Conservation (phyloP, 202 grass and related monocot species). For the Brachypodium distachyon region DNA sequence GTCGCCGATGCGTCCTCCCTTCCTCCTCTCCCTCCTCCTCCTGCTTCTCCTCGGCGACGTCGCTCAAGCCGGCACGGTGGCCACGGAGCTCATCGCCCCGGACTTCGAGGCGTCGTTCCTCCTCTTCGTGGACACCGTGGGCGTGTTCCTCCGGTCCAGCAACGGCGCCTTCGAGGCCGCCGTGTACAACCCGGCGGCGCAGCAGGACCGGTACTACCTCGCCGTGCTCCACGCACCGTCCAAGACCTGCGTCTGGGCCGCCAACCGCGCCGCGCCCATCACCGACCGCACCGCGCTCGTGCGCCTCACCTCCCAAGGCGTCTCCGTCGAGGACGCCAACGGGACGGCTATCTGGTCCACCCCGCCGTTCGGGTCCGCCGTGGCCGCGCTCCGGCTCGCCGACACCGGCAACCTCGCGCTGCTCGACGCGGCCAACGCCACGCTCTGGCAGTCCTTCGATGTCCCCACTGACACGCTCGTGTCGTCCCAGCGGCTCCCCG, state of each 20-base stretch:
- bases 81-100: constrained; percentile 47
- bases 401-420: constrained; percentile 75
- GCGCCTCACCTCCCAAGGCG: constrained; percentile 22
- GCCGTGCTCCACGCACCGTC: constrained; percentile 54
- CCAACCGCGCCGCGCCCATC: constrained; percentile 61
- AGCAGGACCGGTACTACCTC: constrained; percentile 50
- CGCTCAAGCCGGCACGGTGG: neutral
- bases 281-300: constrained; percentile 34
- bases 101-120: constrained; percentile 41
- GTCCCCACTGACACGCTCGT: constrained; percentile 55
- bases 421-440: constrained; percentile 46
- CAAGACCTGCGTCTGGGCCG: constrained; percentile 54
- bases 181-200: constrained; percentile 36
- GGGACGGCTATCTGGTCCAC: constrained; percentile 61
- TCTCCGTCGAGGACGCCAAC: constrained; percentile 37
- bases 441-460: constrained; percentile 89
- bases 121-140: constrained; percentile 46
- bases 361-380: constrained; percentile 19
- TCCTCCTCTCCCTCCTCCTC: neutral
- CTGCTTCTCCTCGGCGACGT: neutral
- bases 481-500: constrained; percentile 48
- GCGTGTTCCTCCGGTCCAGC: constrained; percentile 61
- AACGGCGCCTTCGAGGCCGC: constrained; percentile 48
- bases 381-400: constrained; percentile 42
- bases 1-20: constrained; percentile 6